A percentile compares a stretch with the other conserved stretches of the same genome.
Evolutionary conservation across 2,329 filamentous ascomycete species (phyloP).

Genomic region (Aspergillus sp.): DNA sequence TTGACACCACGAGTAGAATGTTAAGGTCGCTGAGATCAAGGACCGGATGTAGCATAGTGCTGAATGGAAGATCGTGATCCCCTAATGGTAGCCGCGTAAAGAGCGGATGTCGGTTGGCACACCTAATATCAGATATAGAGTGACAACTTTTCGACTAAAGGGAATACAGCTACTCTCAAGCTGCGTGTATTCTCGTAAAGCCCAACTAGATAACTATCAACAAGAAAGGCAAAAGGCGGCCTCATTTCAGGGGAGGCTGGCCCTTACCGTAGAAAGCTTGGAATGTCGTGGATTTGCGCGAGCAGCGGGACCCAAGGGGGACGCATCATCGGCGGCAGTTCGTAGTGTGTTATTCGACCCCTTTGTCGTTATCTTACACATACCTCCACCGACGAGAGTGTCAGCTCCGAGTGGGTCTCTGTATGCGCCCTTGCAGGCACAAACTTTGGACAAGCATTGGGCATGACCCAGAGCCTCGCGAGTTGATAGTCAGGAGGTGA

Average conservation of each 20-base stretch:
- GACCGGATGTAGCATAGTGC: constrained; percentile 35
- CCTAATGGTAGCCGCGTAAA: neutral
- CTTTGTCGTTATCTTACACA: constrained; percentile 4
- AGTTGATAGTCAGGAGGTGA: neutral
- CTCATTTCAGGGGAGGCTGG: neutral
- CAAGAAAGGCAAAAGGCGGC: neutral
- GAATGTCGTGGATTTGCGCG: neutral
- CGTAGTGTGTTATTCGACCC: constrained; percentile 4
- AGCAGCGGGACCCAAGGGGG: neutral
- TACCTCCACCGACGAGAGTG: neutral
- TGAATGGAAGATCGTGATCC: neutral
- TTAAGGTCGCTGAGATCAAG: constrained; percentile 38
- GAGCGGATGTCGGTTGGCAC: neutral
- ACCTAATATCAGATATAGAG: neutral
- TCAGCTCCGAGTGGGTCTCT: neutral
- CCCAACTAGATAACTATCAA: neutral
- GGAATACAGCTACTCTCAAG: neutral
- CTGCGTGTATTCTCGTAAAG: neutral
- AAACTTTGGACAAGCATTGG: neutral
- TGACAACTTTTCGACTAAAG: neutral
- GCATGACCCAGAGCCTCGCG: neutral
- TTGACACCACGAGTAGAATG: constrained; percentile 33
- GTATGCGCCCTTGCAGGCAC: constrained; percentile 6
- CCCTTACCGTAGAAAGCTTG: neutral
- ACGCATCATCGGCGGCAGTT: constrained; percentile 7